Evolutionary conservation across 257 asterid genomes (phyloP).

Genomic region (Plantago elongata): DNA sequence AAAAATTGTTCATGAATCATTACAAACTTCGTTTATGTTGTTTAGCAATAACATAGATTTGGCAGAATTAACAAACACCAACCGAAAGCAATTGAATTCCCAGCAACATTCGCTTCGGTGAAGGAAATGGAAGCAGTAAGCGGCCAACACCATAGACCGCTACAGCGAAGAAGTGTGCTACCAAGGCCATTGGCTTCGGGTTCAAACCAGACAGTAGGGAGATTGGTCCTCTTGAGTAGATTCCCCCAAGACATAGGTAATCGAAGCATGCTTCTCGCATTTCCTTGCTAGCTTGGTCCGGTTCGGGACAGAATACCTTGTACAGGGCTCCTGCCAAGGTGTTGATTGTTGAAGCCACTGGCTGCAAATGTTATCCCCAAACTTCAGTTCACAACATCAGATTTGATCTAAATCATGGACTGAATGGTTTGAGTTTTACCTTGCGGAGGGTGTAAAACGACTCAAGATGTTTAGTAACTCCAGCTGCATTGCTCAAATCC

Average conservation of each 20-base stretch:
- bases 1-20: background rate
- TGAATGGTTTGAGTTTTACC: slow-evolving; percentile 16
- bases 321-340: slow-evolving; percentile 47
- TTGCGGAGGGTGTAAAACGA: slow-evolving; percentile 44
- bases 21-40: background rate
- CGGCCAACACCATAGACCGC: slow-evolving; percentile 50
- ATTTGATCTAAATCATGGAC: background rate
- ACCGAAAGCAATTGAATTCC: slow-evolving; percentile 35
- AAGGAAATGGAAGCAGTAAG: slow-evolving; percentile 37
- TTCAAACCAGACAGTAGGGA: slow-evolving; percentile 45
- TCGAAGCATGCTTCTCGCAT: slow-evolving; percentile 53
- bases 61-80: slow-evolving; percentile 1
- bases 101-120: slow-evolving; percentile 35
- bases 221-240: slow-evolving; percentile 39
- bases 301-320: slow-evolving; percentile 43
- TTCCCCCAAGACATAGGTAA: slow-evolving; percentile 43
- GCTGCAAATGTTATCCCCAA: slow-evolving; percentile 24
- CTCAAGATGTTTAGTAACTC: slow-evolving; percentile 35
- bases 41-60: background rate
- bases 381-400: background rate
- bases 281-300: slow-evolving; percentile 46
- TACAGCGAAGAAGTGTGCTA: slow-evolving; percentile 53
- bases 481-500: slow-evolving; percentile 32
- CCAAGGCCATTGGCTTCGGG: slow-evolving; percentile 47
- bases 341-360: slow-evolving; percentile 49